A percentile compares a stretch with the other conserved stretches of the same genome.
These are phyloP conservation scores for Ceratocystis alfenasii DNA, from an alignment of 2,329 filamentous ascomycete genomes.

Conservation along the genomic window DNA sequence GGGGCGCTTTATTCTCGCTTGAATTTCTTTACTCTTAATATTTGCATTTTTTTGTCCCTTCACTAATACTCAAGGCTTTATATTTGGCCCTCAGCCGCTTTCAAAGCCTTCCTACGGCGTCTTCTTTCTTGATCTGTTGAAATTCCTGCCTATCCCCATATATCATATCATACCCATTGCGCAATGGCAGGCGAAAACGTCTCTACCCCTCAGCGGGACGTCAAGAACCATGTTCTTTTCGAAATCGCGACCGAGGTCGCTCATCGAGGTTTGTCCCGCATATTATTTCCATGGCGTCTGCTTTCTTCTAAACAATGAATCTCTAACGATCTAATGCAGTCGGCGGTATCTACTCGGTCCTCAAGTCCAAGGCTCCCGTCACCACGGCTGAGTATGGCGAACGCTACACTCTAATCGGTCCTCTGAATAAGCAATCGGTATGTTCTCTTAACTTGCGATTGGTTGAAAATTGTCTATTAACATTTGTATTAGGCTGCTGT, in stretches of 20 bases:
- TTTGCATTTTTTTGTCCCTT: slow-evolving; percentile 1
- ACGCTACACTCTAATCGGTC: slow-evolving; percentile 87
- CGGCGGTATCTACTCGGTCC: slow-evolving; percentile 95
- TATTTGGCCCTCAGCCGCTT: neutral
- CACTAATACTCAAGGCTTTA: slow-evolving; percentile 13
- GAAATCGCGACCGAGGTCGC: slow-evolving; percentile 95
- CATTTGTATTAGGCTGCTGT: slow-evolving; percentile 60
- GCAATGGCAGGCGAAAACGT: slow-evolving; percentile 27
- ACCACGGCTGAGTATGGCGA: slow-evolving; percentile 98
- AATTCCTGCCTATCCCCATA: neutral
- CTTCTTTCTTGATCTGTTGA: slow-evolving; percentile 12
- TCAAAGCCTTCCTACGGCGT: neutral
- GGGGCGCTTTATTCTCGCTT: slow-evolving; percentile 11
- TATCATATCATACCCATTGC: slow-evolving; percentile 5
- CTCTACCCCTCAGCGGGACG: slow-evolving; percentile 49
- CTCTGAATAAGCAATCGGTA: slow-evolving; percentile 82
- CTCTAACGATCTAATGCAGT: slow-evolving; percentile 41
- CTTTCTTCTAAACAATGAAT: neutral
- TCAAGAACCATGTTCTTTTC: slow-evolving; percentile 92
- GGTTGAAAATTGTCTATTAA: slow-evolving; percentile 6
- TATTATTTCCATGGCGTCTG: neutral
- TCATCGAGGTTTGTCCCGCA: slow-evolving; percentile 60
- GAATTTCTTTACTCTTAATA: slow-evolving; percentile 7
- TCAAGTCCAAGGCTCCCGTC: slow-evolving; percentile 97
- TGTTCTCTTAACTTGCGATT: slow-evolving; percentile 27